Percentiles rank a stretch among this genome's conserved stretches.
Evolutionary conservation across 176 grass and related monocot species (phyloP).

Genomic region (Oryza rufipogon): DNA sequence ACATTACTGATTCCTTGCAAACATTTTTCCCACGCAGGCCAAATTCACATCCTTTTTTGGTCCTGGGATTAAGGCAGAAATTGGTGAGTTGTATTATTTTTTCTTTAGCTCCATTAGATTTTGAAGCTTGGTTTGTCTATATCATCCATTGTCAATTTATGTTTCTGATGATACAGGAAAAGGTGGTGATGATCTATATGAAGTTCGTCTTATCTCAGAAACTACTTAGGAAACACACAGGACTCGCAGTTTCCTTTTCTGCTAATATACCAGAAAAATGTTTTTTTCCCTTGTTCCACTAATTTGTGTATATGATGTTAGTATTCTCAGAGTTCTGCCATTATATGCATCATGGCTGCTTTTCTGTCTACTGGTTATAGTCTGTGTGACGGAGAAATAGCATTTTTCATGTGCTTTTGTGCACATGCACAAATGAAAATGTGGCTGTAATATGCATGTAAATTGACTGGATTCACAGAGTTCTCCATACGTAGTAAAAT

Average conservation of each 20-base stretch:
- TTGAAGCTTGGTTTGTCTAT: not conserved
- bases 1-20: slow-evolving; percentile 16
- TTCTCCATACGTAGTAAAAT: not conserved
- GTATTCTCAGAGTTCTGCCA: not conserved
- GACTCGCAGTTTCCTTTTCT: not conserved
- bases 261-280: slow-evolving; percentile 14
- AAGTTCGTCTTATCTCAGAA: slow-evolving; percentile 63
- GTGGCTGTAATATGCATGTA: slow-evolving; percentile 25
- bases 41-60: slow-evolving; percentile 73
- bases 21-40: slow-evolving; percentile 29
- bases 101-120: slow-evolving; percentile 24
- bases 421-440: slow-evolving; percentile 17
- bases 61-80: slow-evolving; percentile 61
- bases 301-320: slow-evolving; percentile 37
- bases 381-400: not conserved
- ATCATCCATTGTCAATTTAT: not conserved
- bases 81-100: slow-evolving; percentile 46
- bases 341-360: slow-evolving; percentile 21
- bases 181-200: slow-evolving; percentile 51
- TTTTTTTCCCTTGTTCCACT: slow-evolving; percentile 12
- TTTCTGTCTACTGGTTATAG: not conserved
- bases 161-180: slow-evolving; percentile 36
- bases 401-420: not conserved
- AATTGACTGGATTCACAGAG: slow-evolving; percentile 18
- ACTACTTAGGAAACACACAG: slow-evolving; percentile 31